Conservation (phyloP, 2,329 filamentous ascomycete species). For the Sphaceloma murrayae region DNA sequence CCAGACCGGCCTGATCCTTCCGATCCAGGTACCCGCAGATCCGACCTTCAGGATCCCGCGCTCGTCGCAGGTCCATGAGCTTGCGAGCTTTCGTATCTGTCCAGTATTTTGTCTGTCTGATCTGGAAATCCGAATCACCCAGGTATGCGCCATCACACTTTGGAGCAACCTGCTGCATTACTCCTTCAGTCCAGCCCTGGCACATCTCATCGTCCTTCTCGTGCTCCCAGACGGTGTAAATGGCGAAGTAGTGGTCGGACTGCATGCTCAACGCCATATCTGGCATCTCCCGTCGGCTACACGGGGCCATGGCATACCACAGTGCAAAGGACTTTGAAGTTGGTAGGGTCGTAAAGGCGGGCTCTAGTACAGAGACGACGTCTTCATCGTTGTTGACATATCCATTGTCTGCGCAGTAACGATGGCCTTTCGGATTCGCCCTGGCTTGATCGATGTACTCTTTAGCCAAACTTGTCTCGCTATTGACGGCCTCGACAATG, state of each 20-base stretch:
- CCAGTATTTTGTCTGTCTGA: constrained; percentile 42
- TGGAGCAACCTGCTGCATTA: constrained; percentile 30
- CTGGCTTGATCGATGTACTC: constrained; percentile 38
- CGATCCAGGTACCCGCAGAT: constrained; percentile 40
- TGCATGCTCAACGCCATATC: constrained; percentile 50
- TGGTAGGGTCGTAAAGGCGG: constrained; percentile 42
- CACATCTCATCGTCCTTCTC: constrained; percentile 38
- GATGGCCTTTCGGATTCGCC: constrained; percentile 42
- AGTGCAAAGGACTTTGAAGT: constrained; percentile 38
- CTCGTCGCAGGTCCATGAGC: constrained; percentile 36
- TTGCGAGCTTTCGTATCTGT: constrained; percentile 32
- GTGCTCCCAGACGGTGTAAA: constrained; percentile 45
- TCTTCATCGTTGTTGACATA: constrained; percentile 42
- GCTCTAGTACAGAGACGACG: constrained; percentile 37
- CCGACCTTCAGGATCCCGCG: constrained; percentile 38
- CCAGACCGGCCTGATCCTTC: constrained; percentile 35
- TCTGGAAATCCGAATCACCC: constrained; percentile 47
- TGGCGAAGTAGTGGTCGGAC: constrained; percentile 47
- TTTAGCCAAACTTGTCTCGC: constrained; percentile 33
- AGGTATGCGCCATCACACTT: constrained; percentile 44
- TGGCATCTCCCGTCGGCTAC: constrained; percentile 33
- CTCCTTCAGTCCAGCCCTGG: constrained; percentile 36
- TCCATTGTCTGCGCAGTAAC: constrained; percentile 44
- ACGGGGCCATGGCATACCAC: constrained; percentile 45
- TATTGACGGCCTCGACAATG: constrained; percentile 32